These are phyloP conservation scores for Spongospora subterranea DNA, from an alignment of 208 protist species.

Conservation along the genomic window DNA sequence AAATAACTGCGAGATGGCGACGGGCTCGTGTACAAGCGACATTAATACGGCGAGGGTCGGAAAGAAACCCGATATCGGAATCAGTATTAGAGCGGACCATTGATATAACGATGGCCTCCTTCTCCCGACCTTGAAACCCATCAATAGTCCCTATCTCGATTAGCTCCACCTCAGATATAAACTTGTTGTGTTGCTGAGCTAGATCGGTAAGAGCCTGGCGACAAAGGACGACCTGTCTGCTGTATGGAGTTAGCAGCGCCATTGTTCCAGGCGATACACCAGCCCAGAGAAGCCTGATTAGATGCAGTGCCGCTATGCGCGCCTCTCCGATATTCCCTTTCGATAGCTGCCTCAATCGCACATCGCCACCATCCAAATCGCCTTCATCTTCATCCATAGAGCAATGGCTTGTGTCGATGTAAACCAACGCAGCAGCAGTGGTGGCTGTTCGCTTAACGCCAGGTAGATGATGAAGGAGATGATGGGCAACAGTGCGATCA, in stretches of 20 bases:
- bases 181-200: background rate
- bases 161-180: background rate
- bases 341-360: background rate
- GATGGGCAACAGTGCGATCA: constrained; percentile 18
- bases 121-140: constrained; percentile 69
- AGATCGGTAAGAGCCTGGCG: background rate
- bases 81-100: constrained; percentile 64
- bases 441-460: background rate
- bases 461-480: constrained; percentile 30
- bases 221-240: constrained; percentile 53
- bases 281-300: background rate
- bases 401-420: constrained; percentile 63
- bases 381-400: constrained; percentile 61
- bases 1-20: constrained; percentile 23
- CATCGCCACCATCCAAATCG: background rate
- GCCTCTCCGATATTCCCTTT: constrained; percentile 57
- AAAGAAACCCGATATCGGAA: constrained; percentile 64
- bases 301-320: constrained; percentile 17
- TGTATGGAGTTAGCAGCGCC: constrained; percentile 66
- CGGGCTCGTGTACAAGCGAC: constrained; percentile 69
- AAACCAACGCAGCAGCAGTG: constrained; percentile 44
- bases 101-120: constrained; percentile 67
- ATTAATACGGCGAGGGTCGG: constrained; percentile 65
- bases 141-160: constrained; percentile 66
- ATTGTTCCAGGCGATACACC: constrained; percentile 50